A percentile compares a stretch with the other conserved stretches of the same genome.
Evolutionary conservation across 2,329 filamentous ascomycete species (phyloP).

Genomic region (Aspergillus felis): DNA sequence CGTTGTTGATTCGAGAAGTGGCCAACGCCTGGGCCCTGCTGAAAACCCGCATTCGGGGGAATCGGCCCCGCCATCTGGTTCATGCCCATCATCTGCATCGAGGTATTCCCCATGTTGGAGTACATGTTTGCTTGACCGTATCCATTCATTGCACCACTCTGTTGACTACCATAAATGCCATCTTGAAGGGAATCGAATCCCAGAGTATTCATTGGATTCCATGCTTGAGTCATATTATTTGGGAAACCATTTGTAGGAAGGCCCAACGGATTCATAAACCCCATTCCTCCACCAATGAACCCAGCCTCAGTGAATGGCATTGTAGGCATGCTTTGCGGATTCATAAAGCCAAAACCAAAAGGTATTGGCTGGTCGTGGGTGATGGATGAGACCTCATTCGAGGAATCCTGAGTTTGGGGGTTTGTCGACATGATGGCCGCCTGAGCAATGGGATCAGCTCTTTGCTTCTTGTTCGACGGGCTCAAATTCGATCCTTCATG

Average conservation of each 20-base stretch:
- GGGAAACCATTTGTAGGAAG: conserved; percentile 29
- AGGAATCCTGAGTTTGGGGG: conserved; percentile 14
- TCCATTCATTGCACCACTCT: conserved; percentile 29
- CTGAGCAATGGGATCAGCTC: conserved; percentile 36
- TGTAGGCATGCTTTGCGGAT: conserved; percentile 25
- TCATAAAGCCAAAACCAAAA: conserved; percentile 31
- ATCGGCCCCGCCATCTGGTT: conserved; percentile 25
- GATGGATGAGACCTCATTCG: conserved; percentile 13
- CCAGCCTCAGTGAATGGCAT: conserved; percentile 34
- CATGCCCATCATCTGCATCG: conserved; percentile 39
- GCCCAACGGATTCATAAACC: conserved; percentile 41
- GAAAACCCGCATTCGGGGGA: conserved; percentile 28
- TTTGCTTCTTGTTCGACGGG: conserved; percentile 41
- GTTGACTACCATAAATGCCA: conserved; percentile 34
- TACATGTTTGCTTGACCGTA: conserved; percentile 34
- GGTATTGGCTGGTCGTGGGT: conserved; percentile 36
- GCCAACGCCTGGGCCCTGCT: conserved; percentile 31
- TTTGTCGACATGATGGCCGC: conserved; percentile 4
- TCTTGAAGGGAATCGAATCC: conserved; percentile 34
- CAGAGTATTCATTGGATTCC: conserved; percentile 45
- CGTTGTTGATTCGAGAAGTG: conserved; percentile 58
- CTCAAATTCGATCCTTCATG: conserved; percentile 37
- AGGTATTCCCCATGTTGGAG: conserved; percentile 25
- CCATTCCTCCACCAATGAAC: conserved; percentile 29
- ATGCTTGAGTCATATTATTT: conserved; percentile 31